Evolutionary conservation across 129 eudicot species (phyloP), one percentile per base, ranked within the genome.

Genomic region (Saussurea involucrata): DNA sequence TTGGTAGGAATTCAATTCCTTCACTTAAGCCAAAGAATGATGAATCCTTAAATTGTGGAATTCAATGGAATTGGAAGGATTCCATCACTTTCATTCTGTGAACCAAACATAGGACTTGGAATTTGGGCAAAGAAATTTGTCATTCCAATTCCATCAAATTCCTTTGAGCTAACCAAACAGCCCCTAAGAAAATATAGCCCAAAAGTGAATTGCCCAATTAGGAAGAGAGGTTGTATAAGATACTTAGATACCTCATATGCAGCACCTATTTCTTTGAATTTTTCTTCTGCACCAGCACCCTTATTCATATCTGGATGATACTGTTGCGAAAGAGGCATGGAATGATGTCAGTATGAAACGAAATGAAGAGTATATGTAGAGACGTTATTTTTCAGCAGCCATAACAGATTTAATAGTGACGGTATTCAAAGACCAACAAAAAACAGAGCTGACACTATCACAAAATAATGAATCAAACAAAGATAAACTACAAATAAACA

Each of bases 271-370:
- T 95, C 96, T 82, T 95, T 95, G 57, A 95, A 95, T 80, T 95
- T 95, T 33, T 95, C 98, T 86, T 95, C 97, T 53, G 98, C 83
- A 17, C 94, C 98, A 25, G 86, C 85, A 12, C 68, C 78, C 85
- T 94, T 94, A 82, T 85, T 90, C 95, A 87, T 87, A 81, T 94
- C 98, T 36, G 98, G 98, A 86, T 95, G 98, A 85, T 89, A 95
- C 97, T 95, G 86, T 77, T 49, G 72, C 69, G 76, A 69, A 49
- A 68, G 36, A 46, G 53, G 8, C 18, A 70, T 11, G 5, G 4
- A 66, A 37, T 1, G 63, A 77, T 20, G 29, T 77, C 40, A 55
- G 46, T 3, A 66, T 64, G 78, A 32, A 20, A 63, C 9, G 9
- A 3, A 13, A 55, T 34, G 15, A 27, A 74, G 21, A 81, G 13